Conservation (phyloP, 768 basidiomycete species). For the Gyrodon lividus region DNA sequence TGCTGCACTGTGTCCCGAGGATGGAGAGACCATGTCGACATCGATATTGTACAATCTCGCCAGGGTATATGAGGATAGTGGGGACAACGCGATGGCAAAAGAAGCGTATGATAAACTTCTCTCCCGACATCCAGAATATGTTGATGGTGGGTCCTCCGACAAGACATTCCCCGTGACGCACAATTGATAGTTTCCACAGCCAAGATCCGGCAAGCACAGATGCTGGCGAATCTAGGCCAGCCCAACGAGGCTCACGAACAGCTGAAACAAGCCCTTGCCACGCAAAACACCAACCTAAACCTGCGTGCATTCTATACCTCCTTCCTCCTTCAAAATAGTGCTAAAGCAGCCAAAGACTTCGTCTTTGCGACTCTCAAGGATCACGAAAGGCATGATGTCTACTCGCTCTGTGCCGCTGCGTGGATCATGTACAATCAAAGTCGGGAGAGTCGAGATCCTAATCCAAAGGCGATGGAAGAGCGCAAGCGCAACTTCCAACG, state of each 20-base stretch:
- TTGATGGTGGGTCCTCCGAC: conserved; percentile 71
- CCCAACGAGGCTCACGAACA: conserved; percentile 83
- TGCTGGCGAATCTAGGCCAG: conserved; percentile 67
- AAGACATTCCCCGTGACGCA: not conserved
- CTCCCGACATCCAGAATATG: conserved; percentile 90
- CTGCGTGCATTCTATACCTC: conserved; percentile 92
- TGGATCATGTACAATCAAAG: conserved; percentile 85
- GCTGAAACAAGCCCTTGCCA: conserved; percentile 82
- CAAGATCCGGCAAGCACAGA: conserved; percentile 87
- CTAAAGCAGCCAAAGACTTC: conserved; percentile 80
- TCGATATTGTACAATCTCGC: conserved; percentile 91
- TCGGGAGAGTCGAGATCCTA: conserved; percentile 75
- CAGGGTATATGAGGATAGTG: conserved; percentile 84
- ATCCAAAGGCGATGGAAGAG: conserved; percentile 51
- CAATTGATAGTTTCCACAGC: conserved; percentile 47
- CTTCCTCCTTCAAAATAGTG: conserved; percentile 79
- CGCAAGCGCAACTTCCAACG: conserved; percentile 76
- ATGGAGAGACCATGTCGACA: conserved; percentile 71
- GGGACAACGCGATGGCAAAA: conserved; percentile 68
- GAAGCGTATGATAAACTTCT: conserved; percentile 88
- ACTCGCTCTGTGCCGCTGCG: conserved; percentile 86
- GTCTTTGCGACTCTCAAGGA: conserved; percentile 87
- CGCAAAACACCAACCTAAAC: conserved; percentile 77
- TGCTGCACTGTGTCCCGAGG: conserved; percentile 42
- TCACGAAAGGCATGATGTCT: conserved; percentile 83